These are phyloP conservation scores for Trichoderma afroharzianum DNA, from an alignment of 2,329 filamentous ascomycete genomes.

Conservation along the genomic window DNA sequence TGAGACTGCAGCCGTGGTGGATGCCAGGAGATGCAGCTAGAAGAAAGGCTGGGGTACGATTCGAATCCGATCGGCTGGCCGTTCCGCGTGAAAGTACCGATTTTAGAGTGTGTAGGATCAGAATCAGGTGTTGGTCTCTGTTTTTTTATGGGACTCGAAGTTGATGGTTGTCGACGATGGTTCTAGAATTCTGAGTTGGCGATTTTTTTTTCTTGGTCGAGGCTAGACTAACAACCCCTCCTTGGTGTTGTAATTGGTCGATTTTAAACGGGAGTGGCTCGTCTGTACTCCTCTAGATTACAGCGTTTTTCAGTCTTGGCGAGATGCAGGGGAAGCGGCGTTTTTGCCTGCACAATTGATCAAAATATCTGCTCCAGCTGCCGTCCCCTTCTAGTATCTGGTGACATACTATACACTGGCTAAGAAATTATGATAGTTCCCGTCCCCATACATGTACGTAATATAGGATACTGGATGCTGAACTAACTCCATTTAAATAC, in stretches of 20 bases:
- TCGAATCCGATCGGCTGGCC: not conserved
- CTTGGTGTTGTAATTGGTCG: slow-evolving; percentile 1
- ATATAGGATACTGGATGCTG: not conserved
- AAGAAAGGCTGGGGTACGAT: not conserved
- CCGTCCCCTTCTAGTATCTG: not conserved
- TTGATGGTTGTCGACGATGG: not conserved
- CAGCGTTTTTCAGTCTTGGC: not conserved
- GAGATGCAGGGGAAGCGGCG: not conserved
- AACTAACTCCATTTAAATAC: not conserved
- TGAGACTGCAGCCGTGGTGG: not conserved
- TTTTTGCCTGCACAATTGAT: not conserved
- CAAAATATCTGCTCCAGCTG: not conserved
- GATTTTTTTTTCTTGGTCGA: not conserved
- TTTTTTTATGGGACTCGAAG: not conserved
- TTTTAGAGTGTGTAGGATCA: not conserved
- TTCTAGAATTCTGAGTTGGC: not conserved
- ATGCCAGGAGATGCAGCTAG: not conserved
- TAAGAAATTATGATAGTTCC: not conserved
- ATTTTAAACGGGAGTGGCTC: not conserved
- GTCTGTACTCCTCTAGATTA: not conserved
- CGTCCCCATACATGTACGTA: not conserved
- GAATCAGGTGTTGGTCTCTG: not conserved
- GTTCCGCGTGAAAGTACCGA: not conserved
- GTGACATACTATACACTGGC: not conserved
- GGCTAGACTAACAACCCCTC: not conserved